These are phyloP conservation scores for Calonectria montana DNA, from an alignment of 2,329 filamentous ascomycete genomes.

Conservation along the genomic window DNA sequence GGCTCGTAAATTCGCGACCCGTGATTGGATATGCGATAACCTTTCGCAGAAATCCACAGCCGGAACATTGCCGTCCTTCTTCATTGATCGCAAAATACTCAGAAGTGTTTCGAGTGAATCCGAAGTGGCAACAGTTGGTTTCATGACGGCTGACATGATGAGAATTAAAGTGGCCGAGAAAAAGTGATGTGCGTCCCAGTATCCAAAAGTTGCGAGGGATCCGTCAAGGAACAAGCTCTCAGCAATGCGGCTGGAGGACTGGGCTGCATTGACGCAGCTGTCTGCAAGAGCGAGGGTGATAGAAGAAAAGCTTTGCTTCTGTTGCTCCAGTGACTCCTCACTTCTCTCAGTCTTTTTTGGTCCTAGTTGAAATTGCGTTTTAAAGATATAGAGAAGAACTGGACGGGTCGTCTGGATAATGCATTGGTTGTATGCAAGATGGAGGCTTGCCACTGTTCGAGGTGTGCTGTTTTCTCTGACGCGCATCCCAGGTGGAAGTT, in stretches of 20 bases:
- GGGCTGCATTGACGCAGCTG: slow-evolving; percentile 57
- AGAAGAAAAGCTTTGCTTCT: slow-evolving; percentile 41
- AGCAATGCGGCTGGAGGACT: slow-evolving; percentile 56
- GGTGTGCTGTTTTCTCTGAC: slow-evolving; percentile 41
- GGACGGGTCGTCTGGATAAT: slow-evolving; percentile 49
- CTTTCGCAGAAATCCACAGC: slow-evolving; percentile 45
- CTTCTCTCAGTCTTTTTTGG: neutral
- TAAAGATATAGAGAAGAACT: slow-evolving; percentile 46
- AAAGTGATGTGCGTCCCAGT: slow-evolving; percentile 67
- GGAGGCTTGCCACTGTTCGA: slow-evolving; percentile 40
- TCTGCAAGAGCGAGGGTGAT: slow-evolving; percentile 55
- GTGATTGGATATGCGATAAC: slow-evolving; percentile 39
- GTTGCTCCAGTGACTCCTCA: slow-evolving; percentile 9
- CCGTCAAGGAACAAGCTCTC: neutral
- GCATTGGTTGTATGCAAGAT: slow-evolving; percentile 49
- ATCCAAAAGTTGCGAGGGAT: slow-evolving; percentile 61
- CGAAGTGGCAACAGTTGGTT: slow-evolving; percentile 39
- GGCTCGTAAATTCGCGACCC: slow-evolving; percentile 30
- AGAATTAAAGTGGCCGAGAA: slow-evolving; percentile 66
- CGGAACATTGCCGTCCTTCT: slow-evolving; percentile 45
- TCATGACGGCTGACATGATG: slow-evolving; percentile 56
- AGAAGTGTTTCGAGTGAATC: slow-evolving; percentile 44
- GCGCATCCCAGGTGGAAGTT: slow-evolving; percentile 37
- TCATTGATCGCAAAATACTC: slow-evolving; percentile 44
- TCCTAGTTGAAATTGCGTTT: slow-evolving; percentile 41